These are phyloP conservation scores for Debaryomyces subglobosus DNA, from an alignment of 1,139 yeast species.

Conservation along the genomic window DNA sequence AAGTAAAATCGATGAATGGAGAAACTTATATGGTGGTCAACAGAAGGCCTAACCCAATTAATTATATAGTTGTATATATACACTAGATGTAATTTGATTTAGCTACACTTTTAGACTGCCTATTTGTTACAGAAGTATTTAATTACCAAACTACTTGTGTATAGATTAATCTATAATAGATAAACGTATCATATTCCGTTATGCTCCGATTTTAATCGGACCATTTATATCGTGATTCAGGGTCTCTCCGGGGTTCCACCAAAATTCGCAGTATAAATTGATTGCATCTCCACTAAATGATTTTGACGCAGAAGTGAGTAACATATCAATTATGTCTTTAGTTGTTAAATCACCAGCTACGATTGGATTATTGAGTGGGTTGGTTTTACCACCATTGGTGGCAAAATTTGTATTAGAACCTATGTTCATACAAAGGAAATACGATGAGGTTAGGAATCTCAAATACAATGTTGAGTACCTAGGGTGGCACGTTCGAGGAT, in stretches of 20 bases:
- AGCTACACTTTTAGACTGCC: background rate
- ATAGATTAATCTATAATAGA: background rate
- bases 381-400: slow-evolving; percentile 33
- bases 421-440: slow-evolving; percentile 24
- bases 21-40: slow-evolving; percentile 79
- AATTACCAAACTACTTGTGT: background rate
- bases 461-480: slow-evolving; percentile 38
- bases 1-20: slow-evolving; percentile 85
- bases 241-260: slow-evolving; percentile 6
- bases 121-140: background rate
- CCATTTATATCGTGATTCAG: background rate
- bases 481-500: slow-evolving; percentile 42
- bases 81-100: background rate
- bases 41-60: slow-evolving; percentile 28
- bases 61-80: background rate
- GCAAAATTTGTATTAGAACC: slow-evolving; percentile 34
- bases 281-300: slow-evolving; percentile 3
- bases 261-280: background rate
- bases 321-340: slow-evolving; percentile 10
- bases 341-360: slow-evolving; percentile 11
- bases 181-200: background rate
- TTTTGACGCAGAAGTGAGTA: background rate
- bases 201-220: background rate
- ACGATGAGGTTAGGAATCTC: slow-evolving; percentile 36
- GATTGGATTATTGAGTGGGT: slow-evolving; percentile 32